Evolutionary conservation across 108 stramenopile genomes (phyloP).

Genomic region (Aurantiochytrium sp.): DNA sequence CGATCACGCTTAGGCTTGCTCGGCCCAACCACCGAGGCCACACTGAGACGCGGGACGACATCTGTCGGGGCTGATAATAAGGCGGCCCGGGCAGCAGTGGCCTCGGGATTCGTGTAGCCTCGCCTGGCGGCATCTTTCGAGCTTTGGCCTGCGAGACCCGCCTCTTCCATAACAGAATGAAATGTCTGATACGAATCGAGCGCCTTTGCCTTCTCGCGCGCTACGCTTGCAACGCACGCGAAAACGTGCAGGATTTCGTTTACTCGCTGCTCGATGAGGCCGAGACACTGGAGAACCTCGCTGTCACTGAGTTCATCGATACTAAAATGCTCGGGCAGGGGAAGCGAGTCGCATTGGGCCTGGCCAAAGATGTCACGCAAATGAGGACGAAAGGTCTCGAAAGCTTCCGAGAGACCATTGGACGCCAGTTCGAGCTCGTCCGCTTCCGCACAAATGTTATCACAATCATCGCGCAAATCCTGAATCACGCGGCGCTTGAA

Average conservation of each 20-base stretch:
- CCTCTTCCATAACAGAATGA: neutral
- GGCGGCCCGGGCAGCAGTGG: too few relatives aligned
- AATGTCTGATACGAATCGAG: slow-evolving; percentile 2
- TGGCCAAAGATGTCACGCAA: neutral
- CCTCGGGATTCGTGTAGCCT: too few relatives aligned
- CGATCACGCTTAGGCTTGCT: neutral
- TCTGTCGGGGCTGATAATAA: too few relatives aligned
- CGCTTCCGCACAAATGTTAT: neutral
- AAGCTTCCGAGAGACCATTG: neutral
- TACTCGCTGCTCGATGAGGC: neutral
- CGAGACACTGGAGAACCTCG: slow-evolving; percentile 10
- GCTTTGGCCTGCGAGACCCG: neutral
- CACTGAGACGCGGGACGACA: neutral
- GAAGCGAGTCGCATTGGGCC: neutral
- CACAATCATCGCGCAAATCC: neutral
- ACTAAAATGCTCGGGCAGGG: neutral
- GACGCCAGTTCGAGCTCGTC: neutral
- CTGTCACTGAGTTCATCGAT: neutral
- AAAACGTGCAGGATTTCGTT: neutral
- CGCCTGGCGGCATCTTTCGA: too few relatives aligned
- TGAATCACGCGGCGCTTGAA: neutral
- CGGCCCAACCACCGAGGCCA: neutral
- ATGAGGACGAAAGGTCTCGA: neutral
- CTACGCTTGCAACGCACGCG: neutral
- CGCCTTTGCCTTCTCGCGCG: neutral